Conservation (phyloP, 2,329 filamentous ascomycete genomes). For the Erysiphe neolycopersici region DNA sequence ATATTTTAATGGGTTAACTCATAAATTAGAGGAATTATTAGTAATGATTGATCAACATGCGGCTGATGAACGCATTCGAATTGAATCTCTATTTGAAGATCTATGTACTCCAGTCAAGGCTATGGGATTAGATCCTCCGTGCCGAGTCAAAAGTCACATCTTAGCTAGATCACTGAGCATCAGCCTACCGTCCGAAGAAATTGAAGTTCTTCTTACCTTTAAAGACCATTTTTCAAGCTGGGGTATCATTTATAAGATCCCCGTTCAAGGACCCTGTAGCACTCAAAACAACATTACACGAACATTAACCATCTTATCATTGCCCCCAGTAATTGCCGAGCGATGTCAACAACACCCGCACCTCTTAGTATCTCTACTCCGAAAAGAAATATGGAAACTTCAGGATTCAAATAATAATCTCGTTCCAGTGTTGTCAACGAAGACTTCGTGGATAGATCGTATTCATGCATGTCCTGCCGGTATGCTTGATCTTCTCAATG, state of each 20-base stretch:
- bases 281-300: neutral
- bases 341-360: constrained; percentile 47
- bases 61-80: constrained; percentile 62
- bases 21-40: constrained; percentile 19
- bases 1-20: neutral
- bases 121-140: neutral
- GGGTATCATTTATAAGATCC: constrained; percentile 34
- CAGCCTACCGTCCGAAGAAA: constrained; percentile 34
- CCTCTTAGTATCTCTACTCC: constrained; percentile 45
- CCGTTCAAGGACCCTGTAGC: neutral
- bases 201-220: constrained; percentile 26
- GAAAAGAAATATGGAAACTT: constrained; percentile 44
- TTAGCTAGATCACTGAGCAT: constrained; percentile 33
- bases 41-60: constrained; percentile 82
- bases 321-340: constrained; percentile 51
- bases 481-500: constrained; percentile 52
- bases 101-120: constrained; percentile 17
- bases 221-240: constrained; percentile 36
- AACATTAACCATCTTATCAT: constrained; percentile 22
- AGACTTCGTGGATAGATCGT: constrained; percentile 25
- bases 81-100: constrained; percentile 43
- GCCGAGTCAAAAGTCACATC: constrained; percentile 13
- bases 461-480: constrained; percentile 47
- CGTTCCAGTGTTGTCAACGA: neutral
- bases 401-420: constrained; percentile 1